phyloP scores from a whole-genome alignment of 345 rosid species.

The Fremontodendron californicum region DNA sequence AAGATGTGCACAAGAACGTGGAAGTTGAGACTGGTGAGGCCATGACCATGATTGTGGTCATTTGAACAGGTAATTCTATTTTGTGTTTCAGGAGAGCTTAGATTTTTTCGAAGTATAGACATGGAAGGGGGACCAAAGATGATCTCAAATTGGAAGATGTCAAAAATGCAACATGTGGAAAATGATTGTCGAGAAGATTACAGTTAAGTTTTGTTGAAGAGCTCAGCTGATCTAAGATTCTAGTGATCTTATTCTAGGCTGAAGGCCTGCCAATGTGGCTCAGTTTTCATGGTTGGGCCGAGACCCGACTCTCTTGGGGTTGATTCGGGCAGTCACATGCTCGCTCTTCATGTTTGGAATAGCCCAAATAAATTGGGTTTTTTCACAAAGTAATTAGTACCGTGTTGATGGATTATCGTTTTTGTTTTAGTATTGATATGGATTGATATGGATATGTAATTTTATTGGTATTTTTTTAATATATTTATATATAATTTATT shows the following conservation, averaged over 20 bases:
- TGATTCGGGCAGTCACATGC: background rate
- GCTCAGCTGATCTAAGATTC: background rate
- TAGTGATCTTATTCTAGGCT: background rate
- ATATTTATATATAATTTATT: no score
- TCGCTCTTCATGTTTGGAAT: background rate
- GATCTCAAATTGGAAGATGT: background rate
- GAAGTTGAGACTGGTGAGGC: constrained; percentile 38
- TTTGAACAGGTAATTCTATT: background rate
- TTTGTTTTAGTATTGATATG: no score
- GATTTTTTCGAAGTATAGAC: background rate
- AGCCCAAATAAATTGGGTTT: background rate
- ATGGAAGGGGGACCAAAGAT: background rate
- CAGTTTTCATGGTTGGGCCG: background rate
- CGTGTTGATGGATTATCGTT: no score
- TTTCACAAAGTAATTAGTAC: no score
- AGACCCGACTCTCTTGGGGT: background rate
- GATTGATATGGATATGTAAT: no score
- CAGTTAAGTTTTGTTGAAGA: background rate
- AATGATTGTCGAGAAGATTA: background rate
- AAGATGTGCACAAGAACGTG: constrained; percentile 26
- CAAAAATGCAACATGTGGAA: background rate
- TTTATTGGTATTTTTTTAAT: no score
- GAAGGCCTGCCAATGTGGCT: background rate
- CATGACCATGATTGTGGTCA: constrained; percentile 36
- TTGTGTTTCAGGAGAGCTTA: background rate